Base-by-base conservation (phyloP, 2,329 filamentous ascomycete species). In the Scortechinia acanthostroma region DNA sequence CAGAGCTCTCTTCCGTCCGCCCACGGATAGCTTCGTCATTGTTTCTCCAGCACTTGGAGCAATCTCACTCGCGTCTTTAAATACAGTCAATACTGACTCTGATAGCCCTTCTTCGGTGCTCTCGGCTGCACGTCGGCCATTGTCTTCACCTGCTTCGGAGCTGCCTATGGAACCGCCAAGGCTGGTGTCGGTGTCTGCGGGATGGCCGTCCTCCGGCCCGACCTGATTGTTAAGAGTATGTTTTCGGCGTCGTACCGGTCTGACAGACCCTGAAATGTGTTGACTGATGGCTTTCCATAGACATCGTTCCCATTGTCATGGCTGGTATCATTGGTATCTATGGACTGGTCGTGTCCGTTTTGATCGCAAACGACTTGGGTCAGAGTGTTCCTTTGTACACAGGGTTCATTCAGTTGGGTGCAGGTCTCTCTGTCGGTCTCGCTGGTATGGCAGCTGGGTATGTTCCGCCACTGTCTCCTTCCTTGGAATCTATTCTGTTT, bases 271-370 rank as follows among this genome's bases (percentile, higher is more conserved):
- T 4, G 2, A 16, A 37, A 23, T 25, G 22, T 25, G 33, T 19
- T 47, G 49, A 42, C 33, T 37, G 21, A 21, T 16, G n/a, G n/a
- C n/a, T n/a, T 42, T 33, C 46, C 46, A 3, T 56, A 85, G 80
- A 84, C 68, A 83, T 84, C 59, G 81, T 85, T 54, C 80, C 80
- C 61, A 80, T 85, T 65, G 82, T 86, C 71, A 86, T 86, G 81
- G 81, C 81, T 68, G 81, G 81, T 86, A 86, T 86, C 62, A 85
- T 86, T 65, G 82, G 77, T 75, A 86, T 86, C 63, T 86, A 76
- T 60, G 73, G 73, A 49, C 63, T 76, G 47, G 73, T 76, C 58
- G 73, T 76, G 47, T 75, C 72, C 16, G 73, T 76, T 54, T 55
- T 76, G 57, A 70, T 76, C 57, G 73, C 73, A 47, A 71, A 73